phyloP scores from a whole-genome alignment of 345 rosid species.

The Bruguiera sexangula region DNA sequence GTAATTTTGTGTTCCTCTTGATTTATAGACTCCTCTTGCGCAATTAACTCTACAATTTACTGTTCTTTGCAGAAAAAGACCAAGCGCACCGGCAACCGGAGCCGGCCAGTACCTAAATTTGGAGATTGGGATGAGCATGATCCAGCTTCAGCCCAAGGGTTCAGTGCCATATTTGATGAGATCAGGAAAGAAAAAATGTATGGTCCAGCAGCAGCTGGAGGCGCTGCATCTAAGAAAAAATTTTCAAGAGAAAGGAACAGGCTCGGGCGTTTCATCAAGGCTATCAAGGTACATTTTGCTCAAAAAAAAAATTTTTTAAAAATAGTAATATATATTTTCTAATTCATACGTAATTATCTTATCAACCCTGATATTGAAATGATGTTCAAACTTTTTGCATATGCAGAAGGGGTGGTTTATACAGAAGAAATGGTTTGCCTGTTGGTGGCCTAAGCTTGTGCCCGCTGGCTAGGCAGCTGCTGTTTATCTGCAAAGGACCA shows the following conservation, averaged over 20 bases:
- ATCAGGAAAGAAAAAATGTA: conserved; percentile 1
- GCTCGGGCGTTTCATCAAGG: conserved; percentile 6
- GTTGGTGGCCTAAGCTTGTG: not conserved
- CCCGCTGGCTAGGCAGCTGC: not conserved
- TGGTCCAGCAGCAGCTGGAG: not conserved
- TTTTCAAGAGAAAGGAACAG: not conserved
- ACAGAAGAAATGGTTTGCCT: not conserved
- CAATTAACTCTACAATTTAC: not conserved
- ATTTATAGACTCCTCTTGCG: too few relatives aligned
- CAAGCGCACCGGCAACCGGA: not conserved
- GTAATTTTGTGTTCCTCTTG: too few relatives aligned
- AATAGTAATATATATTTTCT: too few relatives aligned
- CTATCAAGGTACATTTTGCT: conserved; percentile 4
- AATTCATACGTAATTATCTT: too few relatives aligned
- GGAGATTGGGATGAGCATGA: conserved; percentile 6
- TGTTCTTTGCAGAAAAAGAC: not conserved
- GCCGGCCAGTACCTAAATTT: conserved; percentile 3
- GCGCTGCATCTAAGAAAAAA: not conserved
- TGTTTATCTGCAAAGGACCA: not conserved
- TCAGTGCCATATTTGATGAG: conserved; percentile 2
- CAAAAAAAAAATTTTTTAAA: not conserved
- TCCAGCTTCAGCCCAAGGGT: conserved; percentile 5
- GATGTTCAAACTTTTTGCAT: too few relatives aligned
- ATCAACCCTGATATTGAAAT: too few relatives aligned
- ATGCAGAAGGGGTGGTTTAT: not conserved